A percentile compares a stretch with the other conserved stretches of the same genome.
These are phyloP conservation scores for Cystoderma amianthinum DNA, from an alignment of 768 basidiomycete species.

Conservation along the genomic window DNA sequence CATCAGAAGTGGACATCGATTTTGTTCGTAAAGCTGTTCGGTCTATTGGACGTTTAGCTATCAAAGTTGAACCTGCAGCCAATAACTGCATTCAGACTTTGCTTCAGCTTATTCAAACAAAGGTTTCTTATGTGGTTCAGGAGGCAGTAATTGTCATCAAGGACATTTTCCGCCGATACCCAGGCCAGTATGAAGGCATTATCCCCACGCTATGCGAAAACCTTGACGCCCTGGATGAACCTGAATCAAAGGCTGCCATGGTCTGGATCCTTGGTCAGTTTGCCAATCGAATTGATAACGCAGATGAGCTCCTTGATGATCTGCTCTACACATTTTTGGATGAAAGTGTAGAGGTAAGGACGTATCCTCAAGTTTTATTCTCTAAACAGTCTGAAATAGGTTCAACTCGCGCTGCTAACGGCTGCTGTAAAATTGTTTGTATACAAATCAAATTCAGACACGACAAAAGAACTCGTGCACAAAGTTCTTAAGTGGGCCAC, in stretches of 20 bases:
- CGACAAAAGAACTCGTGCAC: conserved; percentile 83
- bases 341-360: conserved; percentile 80
- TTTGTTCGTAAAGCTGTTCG: conserved; percentile 97
- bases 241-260: conserved; percentile 96
- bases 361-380: not conserved
- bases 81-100: conserved; percentile 87
- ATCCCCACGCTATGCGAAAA: conserved; percentile 92
- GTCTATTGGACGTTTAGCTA: conserved; percentile 95
- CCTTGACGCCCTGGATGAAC: conserved; percentile 87
- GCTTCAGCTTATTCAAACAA: conserved; percentile 82
- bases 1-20: conserved; percentile 96
- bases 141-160: conserved; percentile 97
- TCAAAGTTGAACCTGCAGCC: conserved; percentile 88
- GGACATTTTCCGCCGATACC: conserved; percentile 96
- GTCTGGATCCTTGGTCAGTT: conserved; percentile 98
- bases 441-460: conserved; percentile 77
- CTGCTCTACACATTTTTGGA: conserved; percentile 84
- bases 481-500: conserved; percentile 97
- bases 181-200: conserved; percentile 93
- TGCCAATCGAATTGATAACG: conserved; percentile 91
- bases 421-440: conserved; percentile 96
- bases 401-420: conserved; percentile 91
- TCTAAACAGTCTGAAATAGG: conserved; percentile 36
- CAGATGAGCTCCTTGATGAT: conserved; percentile 92
- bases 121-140: conserved; percentile 94